Conservation (phyloP, 208 protist genomes). For the Leishmania aethiopica region DNA sequence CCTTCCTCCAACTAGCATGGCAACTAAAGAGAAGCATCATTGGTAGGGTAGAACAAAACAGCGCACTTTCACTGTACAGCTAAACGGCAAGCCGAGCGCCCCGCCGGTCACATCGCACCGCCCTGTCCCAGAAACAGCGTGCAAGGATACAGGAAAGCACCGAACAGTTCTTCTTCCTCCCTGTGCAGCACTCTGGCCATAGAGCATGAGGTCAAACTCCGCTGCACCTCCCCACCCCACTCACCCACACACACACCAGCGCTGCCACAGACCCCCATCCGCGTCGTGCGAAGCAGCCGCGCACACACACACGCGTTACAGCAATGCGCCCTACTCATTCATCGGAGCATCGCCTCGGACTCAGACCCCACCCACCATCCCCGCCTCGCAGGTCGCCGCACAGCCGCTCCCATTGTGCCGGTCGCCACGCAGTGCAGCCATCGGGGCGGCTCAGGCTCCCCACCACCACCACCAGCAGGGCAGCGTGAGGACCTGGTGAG, state of each 20-base stretch:
- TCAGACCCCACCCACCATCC: not conserved
- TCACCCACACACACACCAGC: no score
- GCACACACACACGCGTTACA: not conserved
- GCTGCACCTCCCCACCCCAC: no score
- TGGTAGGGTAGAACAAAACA: no score
- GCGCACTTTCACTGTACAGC: no score
- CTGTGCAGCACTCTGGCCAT: no score
- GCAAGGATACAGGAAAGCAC: not conserved
- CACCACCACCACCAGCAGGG: not conserved
- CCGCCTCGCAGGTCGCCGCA: not conserved
- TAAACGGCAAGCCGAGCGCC: no score
- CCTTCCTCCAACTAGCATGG: not conserved
- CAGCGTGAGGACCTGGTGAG: not conserved
- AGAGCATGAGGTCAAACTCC: no score
- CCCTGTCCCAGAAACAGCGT: not conserved
- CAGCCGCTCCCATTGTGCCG: not conserved
- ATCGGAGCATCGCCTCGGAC: not conserved
- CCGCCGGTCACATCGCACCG: no score
- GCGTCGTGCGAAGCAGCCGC: not conserved
- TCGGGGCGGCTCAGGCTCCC: not conserved
- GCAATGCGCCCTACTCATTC: not conserved
- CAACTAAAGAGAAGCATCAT: not conserved
- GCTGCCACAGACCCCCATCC: not conserved
- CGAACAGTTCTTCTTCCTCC: not conserved
- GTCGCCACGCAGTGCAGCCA: not conserved